Evolutionary conservation across 2,329 filamentous ascomycete species (phyloP), one percentile per base, ranked within the genome.

Genomic region (Penicillium capsulatum): DNA sequence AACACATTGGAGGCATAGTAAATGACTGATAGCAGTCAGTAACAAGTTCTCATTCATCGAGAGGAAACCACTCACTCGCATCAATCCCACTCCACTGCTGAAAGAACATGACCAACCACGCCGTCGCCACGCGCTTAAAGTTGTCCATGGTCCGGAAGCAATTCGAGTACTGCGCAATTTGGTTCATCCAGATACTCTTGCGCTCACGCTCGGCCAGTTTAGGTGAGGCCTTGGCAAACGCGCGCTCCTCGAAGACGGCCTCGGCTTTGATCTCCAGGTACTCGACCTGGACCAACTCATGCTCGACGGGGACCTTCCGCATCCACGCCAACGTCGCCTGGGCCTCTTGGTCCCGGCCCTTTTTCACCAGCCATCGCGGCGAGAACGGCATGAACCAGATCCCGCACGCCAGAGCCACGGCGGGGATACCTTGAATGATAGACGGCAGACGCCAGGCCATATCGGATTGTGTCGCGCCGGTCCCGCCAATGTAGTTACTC

Each of bases 201-300:
- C n/a, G n/a, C n/a, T n/a, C n/a, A n/a, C n/a, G n/a, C n/a, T n/a
- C n/a, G n/a, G n/a, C n/a, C n/a, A n/a, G n/a, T n/a, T n/a, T n/a
- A n/a, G n/a, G n/a, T n/a, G n/a, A n/a, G n/a, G n/a, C n/a, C n/a
- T n/a, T n/a, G n/a, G n/a, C n/a, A n/a, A n/a, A n/a, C n/a, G n/a
- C n/a, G n/a, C n/a, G n/a, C n/a, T n/a, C n/a, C n/a, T 90, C 84
- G 48, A 90, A 91, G 8, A 83, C 60, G 0, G 79, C 80, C 58
- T 87, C 79, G 0, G 84, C 83, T 60, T 86, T 85, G 64, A 90
- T 88, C 59, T 90, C 85, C 10, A 87, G 74, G 57, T 82, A 87
- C 54, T 90, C 85, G 2, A 89, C 72, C 47, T 84, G 77, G 31
- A 90, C 79, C 0, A 86, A 74, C 40, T 86, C 76, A 55, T 88